Evolutionary conservation across 2,329 filamentous ascomycete genomes (phyloP), one percentile per base, ranked within the genome.

Genomic region (Septoria linicola): DNA sequence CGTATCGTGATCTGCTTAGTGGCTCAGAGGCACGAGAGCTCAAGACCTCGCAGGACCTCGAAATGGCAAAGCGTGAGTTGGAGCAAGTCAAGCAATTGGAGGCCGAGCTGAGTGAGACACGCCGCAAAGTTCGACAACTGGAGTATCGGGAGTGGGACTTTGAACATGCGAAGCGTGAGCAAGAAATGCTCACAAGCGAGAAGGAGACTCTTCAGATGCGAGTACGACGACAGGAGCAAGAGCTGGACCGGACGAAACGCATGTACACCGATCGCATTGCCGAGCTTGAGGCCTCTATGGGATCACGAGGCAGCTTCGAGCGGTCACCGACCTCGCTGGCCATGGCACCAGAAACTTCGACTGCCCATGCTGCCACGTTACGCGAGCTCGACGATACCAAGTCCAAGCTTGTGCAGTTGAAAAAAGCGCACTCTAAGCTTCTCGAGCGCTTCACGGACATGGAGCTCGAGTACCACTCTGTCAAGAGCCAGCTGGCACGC

Each of bases 1-100:
- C 82, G 43, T 75, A 92, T 21, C 80, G 82, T 37, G 78, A 79
- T 56, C 54, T 69, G 3, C 76, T 92, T 0, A 82, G 85, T 31
- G 80, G 82, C 25, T 81, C 80, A 0, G 88, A 93, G 68, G 81
- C 84, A 4, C 81, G 82, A 53, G 85, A 88, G 62, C 69, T 86
- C 25, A 77, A 77, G 47, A 77, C 80, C 50, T 77, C 81, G 53
- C 84, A 89, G 62, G 80, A 82, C 49, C 73, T 85, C 59, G 78
- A 84, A 60, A 79, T 81, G 8, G 76, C 84, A 27, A 80, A 87
- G 62, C 76, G 80, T 13, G 80, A 81, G 44, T 73, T 80, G 2
- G 76, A 78, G 41, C 82, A 88, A 59, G 70, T 87, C 40, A 78
- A 82, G 53, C 72, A 75, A 27, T 71, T 89, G 13, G 79, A 78